phyloP scores from a whole-genome alignment of 2,329 filamentous ascomycete genomes.

The Trichoderma semiorbis region DNA sequence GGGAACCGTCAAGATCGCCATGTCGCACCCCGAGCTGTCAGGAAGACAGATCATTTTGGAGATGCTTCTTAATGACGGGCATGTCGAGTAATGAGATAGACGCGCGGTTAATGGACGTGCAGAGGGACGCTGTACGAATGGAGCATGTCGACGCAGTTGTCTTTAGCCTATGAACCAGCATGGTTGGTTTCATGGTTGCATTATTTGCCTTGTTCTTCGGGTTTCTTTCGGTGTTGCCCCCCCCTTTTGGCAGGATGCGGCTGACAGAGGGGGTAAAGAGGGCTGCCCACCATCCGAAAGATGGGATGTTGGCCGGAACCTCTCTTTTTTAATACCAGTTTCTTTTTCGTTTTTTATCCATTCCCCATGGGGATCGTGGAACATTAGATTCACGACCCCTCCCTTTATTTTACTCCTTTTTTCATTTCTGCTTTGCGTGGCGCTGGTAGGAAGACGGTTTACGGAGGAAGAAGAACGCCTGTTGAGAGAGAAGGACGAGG shows the following conservation, averaged over 20 bases:
- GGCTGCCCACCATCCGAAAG: not conserved
- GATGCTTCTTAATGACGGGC: constrained; percentile 86
- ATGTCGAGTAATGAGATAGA: constrained; percentile 42
- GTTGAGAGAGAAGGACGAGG: not conserved
- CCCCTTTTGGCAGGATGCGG: not conserved
- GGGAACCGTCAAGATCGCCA: constrained; percentile 86
- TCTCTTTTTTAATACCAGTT: not conserved
- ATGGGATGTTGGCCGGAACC: not conserved
- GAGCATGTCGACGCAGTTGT: not conserved
- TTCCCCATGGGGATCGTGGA: not conserved
- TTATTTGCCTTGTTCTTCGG: not conserved
- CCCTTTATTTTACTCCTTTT: not conserved
- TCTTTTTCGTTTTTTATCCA: not conserved
- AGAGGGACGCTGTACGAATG: not conserved
- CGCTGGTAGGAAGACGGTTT: constrained; percentile 5
- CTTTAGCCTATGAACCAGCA: not conserved
- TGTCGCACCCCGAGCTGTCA: constrained; percentile 87
- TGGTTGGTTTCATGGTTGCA: not conserved
- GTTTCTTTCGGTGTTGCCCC: not conserved
- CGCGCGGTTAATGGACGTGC: not conserved
- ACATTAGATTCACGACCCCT: not conserved
- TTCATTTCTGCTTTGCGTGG: not conserved
- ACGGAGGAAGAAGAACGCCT: not conserved
- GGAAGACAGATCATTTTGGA: constrained; percentile 87
- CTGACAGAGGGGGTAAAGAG: not conserved